These are phyloP conservation scores for Cnidoscolus chayamansa DNA, from an alignment of 441 rosid genomes.

Conservation along the genomic window DNA sequence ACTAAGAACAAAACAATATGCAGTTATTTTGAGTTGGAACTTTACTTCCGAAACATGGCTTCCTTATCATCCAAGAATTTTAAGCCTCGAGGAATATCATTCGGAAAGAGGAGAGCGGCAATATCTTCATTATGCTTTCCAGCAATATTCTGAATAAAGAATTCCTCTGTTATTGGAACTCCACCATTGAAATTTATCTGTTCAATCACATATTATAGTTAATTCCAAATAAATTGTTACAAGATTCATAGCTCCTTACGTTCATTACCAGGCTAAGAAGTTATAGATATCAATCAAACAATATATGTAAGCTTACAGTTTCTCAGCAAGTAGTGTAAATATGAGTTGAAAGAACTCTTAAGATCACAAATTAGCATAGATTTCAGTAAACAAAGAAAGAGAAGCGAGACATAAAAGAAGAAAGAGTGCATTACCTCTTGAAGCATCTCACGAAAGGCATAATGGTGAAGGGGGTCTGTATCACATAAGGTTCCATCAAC, in stretches of 20 bases:
- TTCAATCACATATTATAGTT: slow-evolving; percentile 9
- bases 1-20: not conserved
- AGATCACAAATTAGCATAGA: not conserved
- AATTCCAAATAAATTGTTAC: not conserved
- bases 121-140: slow-evolving; percentile 80
- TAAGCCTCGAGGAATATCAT: slow-evolving; percentile 58
- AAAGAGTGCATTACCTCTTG: slow-evolving; percentile 49
- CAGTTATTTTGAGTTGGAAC: not conserved
- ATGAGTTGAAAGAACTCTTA: slow-evolving; percentile 18
- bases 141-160: slow-evolving; percentile 59
- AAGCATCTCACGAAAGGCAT: slow-evolving; percentile 60
- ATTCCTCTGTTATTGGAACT: slow-evolving; percentile 74
- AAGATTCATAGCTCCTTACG: not conserved
- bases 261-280: not conserved
- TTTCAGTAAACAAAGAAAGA: not conserved
- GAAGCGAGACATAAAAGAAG: not conserved
- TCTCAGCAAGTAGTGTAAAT: not conserved
- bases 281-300: not conserved
- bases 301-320: not conserved
- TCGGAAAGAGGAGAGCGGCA: slow-evolving; percentile 60
- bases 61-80: slow-evolving; percentile 67
- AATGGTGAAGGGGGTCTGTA: slow-evolving; percentile 74
- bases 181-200: slow-evolving; percentile 86
- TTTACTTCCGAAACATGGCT: slow-evolving; percentile 70
- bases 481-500: slow-evolving; percentile 95